A percentile compares a stretch with the other conserved stretches of the same genome.
Evolutionary conservation across 2,329 filamentous ascomycete genomes (phyloP).

Genomic region (Lojkania enalia): DNA sequence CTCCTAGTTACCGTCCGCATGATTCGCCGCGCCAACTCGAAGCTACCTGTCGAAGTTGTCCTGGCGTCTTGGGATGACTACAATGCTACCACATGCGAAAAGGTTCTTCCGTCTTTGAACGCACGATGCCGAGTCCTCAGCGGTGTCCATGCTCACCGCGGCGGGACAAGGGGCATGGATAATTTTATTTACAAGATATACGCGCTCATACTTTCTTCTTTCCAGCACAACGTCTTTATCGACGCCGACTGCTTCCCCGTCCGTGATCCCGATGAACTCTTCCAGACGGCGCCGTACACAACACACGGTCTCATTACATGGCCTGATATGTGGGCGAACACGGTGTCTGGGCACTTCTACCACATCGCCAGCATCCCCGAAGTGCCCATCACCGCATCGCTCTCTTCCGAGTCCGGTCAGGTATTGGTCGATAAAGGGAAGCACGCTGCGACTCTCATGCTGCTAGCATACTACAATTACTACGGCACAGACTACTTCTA

Average conservation of each 20-base stretch:
- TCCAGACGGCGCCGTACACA: constrained; percentile 56
- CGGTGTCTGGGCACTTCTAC: constrained; percentile 51
- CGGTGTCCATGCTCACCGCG: constrained; percentile 23
- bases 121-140: constrained; percentile 44
- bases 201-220: constrained; percentile 61
- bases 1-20: constrained; percentile 57
- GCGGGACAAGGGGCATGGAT: constrained; percentile 20
- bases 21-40: constrained; percentile 56
- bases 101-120: constrained; percentile 42
- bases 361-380: constrained; percentile 47
- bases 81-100: constrained; percentile 44
- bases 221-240: constrained; percentile 62
- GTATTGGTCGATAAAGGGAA: constrained; percentile 54
- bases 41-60: constrained; percentile 54
- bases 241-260: constrained; percentile 61
- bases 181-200: constrained; percentile 61
- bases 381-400: constrained; percentile 30
- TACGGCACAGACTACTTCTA: constrained; percentile 58
- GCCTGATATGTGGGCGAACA: constrained; percentile 59
- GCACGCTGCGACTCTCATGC: constrained; percentile 52
- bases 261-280: constrained; percentile 50
- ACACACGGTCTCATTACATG: constrained; percentile 59
- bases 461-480: constrained; percentile 60
- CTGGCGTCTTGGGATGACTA: constrained; percentile 43
- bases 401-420: constrained; percentile 55